Evolutionary conservation across 805 yeast species (phyloP), one percentile per base, ranked within the genome.

Genomic region (Diddensiella transvaalensis): DNA sequence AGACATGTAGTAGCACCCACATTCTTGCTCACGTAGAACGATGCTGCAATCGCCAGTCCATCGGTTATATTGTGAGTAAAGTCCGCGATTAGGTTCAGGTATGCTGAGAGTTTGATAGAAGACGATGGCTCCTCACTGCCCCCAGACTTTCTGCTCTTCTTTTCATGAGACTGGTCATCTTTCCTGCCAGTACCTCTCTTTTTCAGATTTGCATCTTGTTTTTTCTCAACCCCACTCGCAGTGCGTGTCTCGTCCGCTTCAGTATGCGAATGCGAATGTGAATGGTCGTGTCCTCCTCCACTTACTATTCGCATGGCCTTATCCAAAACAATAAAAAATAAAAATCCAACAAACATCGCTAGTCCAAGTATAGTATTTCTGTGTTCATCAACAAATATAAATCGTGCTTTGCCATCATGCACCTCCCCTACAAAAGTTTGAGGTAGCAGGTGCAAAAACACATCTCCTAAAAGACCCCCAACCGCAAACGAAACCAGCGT

Each of bases 391-490:
- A 78, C 78, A 22, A 77, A 59, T 2, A 78, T 75, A 56, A 78
- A 73, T 13, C 60, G 51, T 23, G 59, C 60, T 3, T 60, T 61
- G 46, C 70, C 70, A 4, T 23, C 44, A 42, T 69, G 76, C 39
- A 67, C 57, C 49, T 78, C 80, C 10, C 83, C 81, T 5, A 76
- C 67, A 54, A 80, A 82, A 1, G 82, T 77, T 58, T 82, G 85
- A 2, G 93, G 93, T 41, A 85, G 64, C 50, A 85, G 60, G 63
- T 85, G 93, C 39, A 85, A 62, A 53, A 85, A 82, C 1, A 84
- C 80, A 60, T 85, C 91, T 40, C 91, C 91, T 30, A 85, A 65
- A 33, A 85, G 67, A 1, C 90, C 86, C 40, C 93, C 93, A 42
- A 81, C 75, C 11, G 91, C 90, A 67, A 85, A 84, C 40, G 87